These are phyloP conservation scores for Monosporascus sp. DNA, from an alignment of 2,329 filamentous ascomycete species.

Conservation along the genomic window DNA sequence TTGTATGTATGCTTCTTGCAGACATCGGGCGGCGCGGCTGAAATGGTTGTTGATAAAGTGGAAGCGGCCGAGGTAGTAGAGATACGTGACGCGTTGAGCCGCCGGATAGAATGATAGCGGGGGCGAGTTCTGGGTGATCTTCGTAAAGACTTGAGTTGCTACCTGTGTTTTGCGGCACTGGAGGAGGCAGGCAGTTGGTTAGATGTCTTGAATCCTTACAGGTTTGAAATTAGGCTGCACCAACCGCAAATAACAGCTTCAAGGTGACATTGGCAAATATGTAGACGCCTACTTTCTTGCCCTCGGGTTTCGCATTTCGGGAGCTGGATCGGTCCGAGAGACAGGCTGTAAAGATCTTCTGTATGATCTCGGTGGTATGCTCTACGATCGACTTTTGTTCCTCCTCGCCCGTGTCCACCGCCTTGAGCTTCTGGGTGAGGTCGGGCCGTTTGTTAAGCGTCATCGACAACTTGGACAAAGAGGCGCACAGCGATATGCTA, in stretches of 20 bases:
- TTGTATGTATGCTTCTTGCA: constrained; percentile 77
- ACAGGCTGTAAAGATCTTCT: constrained; percentile 87
- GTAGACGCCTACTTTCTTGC: constrained; percentile 85
- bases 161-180: constrained; percentile 77
- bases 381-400: constrained; percentile 78
- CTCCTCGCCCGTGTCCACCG: constrained; percentile 54
- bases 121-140: constrained; percentile 78
- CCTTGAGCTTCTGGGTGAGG: constrained; percentile 61
- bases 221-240: constrained; percentile 13
- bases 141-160: constrained; percentile 83
- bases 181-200: constrained; percentile 5
- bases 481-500: constrained; percentile 74
- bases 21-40: constrained; percentile 66
- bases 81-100: constrained; percentile 81
- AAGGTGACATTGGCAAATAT: constrained; percentile 87
- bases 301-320: constrained; percentile 65
- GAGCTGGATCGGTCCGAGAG: constrained; percentile 72
- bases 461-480: constrained; percentile 78
- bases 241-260: constrained; percentile 77
- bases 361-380: constrained; percentile 80
- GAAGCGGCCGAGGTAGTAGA: constrained; percentile 92
- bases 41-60: constrained; percentile 83
- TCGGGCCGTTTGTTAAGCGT: constrained; percentile 77
- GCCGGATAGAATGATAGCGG: constrained; percentile 78
- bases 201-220: too few relatives aligned